These are phyloP conservation scores for Geotrichum australiense DNA, from an alignment of 1,139 yeast species.

Conservation along the genomic window DNA sequence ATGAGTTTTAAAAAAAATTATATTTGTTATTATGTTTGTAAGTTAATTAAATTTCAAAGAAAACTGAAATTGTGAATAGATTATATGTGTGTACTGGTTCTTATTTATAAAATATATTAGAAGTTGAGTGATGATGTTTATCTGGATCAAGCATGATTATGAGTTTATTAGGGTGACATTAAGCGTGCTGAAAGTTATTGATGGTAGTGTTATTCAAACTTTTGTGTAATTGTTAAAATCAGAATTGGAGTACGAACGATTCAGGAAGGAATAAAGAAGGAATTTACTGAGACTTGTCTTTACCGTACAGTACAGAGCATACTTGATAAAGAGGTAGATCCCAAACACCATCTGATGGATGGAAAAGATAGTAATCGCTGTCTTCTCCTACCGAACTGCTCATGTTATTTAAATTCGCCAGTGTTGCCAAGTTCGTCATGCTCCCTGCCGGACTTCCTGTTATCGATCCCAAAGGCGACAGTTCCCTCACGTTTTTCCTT, in stretches of 20 bases:
- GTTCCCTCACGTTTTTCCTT: not conserved
- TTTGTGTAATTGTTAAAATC: too few species aligned
- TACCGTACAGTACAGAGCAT: constrained; percentile 54
- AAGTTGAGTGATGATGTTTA: too few species aligned
- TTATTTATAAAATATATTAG: too few species aligned
- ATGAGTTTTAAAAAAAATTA: too few species aligned
- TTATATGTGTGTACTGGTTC: too few species aligned
- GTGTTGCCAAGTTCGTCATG: constrained; percentile 3
- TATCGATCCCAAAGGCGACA: constrained; percentile 2
- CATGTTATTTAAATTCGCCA: not conserved
- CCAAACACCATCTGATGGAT: constrained; percentile 74
- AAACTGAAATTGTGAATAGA: too few species aligned
- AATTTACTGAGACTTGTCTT: constrained; percentile 2
- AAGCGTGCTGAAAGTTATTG: too few species aligned
- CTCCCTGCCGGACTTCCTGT: constrained; percentile 5
- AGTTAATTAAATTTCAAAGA: too few species aligned
- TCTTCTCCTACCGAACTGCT: not conserved
- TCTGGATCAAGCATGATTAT: too few species aligned
- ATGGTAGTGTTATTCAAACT: not conserved
- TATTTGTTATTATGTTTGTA: too few species aligned
- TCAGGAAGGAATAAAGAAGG: constrained; percentile 37
- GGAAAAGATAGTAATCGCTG: constrained; percentile 35
- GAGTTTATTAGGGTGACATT: too few species aligned
- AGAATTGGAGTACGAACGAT: too few species aligned
- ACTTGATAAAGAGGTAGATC: constrained; percentile 72